Conservation (phyloP, 495 filamentous ascomycete species). For the Penicillium ochrochloron region DNA sequence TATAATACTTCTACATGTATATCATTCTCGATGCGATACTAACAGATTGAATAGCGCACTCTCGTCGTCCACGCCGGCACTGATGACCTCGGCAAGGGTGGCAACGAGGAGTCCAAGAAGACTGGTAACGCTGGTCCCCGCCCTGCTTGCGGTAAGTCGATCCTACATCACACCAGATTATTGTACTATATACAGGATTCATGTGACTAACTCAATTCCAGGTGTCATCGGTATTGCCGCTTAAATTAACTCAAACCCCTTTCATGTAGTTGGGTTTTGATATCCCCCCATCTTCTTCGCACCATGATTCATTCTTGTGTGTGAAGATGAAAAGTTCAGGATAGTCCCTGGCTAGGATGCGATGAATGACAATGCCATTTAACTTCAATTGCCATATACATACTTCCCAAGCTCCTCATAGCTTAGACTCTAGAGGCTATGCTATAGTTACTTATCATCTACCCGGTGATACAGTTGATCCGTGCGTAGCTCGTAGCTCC, state of each 20-base stretch:
- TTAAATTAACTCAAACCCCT: conserved; percentile 35
- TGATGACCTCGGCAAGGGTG: conserved; percentile 92
- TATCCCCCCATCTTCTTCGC: conserved; percentile 23
- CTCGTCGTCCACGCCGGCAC: conserved; percentile 93
- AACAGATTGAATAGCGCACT: conserved; percentile 66
- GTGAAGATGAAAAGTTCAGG: conserved; percentile 30
- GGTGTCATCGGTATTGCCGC: conserved; percentile 87
- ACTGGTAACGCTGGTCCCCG: conserved; percentile 93
- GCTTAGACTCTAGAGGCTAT: too few species aligned
- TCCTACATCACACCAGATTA: not conserved
- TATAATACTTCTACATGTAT: not conserved
- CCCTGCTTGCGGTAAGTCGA: conserved; percentile 85
- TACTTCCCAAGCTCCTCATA: not conserved
- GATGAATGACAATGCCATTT: conserved; percentile 32
- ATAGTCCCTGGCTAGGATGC: conserved; percentile 33
- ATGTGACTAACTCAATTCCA: conserved; percentile 29
- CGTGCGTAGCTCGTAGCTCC: conserved; percentile 11
- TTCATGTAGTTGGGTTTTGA: conserved; percentile 23
- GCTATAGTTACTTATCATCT: too few species aligned
- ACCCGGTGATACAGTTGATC: not conserved
- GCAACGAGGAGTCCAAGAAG: conserved; percentile 90
- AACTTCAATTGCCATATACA: not conserved
- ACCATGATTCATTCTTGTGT: not conserved
- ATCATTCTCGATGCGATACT: not conserved
- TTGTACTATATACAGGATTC: not conserved